Evolutionary conservation across 768 basidiomycete genomes (phyloP), one percentile per base, ranked within the genome.

Genomic region (Tubosaeta sp.): DNA sequence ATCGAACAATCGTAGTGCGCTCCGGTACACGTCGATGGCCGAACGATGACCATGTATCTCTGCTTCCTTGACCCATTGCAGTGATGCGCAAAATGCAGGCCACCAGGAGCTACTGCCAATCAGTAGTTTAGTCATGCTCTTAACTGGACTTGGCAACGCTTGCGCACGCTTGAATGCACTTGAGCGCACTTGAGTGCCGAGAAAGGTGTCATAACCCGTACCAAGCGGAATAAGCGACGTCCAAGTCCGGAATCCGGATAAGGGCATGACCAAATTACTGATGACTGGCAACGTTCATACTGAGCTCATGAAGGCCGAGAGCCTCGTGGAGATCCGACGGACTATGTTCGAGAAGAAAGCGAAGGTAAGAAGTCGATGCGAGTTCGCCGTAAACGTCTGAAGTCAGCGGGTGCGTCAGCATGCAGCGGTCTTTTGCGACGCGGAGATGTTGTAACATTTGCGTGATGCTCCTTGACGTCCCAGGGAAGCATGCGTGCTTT

Each of bases 1-100:
- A 32, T 65, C 54, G 31, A 68, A 39, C 13, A 65, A 49, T 43
- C 58, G 59, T 35, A 72, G 59, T 7, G 65, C 58, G 32, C 51
- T 59, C 12, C 58, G 59, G 51, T 72, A 67, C 10, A 63, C 58
- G 25, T 68, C 67, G 16, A 71, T 43, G 6, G 63, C 70, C 7
- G 65, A 68, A 3, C 50, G 51, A 43, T 66, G 68, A 12, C 46
- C 49, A 16, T 59, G 50, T 16, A 37, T 34, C 46, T 68, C 67
- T 4, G 55, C 59, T 12, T 63, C 54, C 32, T 43, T 51, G 2
- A 63, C 49, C 58, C 63, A 67, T 14, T 57, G 62, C 22, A 66
- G 44, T 10, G 62, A 65, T 4, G 56, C 48, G 12, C 53, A 53
- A 31, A 67, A 52, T 2, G 57, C 56, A 11, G 62, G 54, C 53